Percentiles rank a stretch among this genome's conserved stretches.
Conservation (phyloP, 495 filamentous ascomycete genomes). For the Cenococcum geophilum region DNA sequence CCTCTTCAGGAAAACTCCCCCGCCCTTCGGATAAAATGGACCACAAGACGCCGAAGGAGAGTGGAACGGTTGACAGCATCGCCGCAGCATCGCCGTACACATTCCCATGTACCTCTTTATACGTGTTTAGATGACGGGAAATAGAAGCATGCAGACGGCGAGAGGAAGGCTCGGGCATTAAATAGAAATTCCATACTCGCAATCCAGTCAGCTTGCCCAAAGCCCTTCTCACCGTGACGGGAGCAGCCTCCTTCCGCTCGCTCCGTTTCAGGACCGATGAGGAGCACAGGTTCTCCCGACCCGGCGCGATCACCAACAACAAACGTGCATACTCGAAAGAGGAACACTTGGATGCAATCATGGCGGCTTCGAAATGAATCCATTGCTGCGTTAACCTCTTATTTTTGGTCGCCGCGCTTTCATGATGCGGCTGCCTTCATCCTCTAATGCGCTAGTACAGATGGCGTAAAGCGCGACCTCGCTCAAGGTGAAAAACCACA, state of each 20-base stretch:
- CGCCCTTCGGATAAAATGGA: constrained; percentile 1
- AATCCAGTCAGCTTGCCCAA: too few species aligned
- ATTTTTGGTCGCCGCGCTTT: neutral
- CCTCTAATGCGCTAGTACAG: constrained; percentile 20
- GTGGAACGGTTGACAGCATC: neutral
- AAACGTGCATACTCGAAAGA: neutral
- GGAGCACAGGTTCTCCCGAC: neutral
- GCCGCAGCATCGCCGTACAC: too few species aligned
- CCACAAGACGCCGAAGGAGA: constrained; percentile 1
- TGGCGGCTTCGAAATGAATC: neutral
- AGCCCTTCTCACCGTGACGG: too few species aligned
- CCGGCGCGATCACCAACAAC: constrained; percentile 1
- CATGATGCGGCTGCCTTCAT: constrained; percentile 2
- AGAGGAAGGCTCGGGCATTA: too few species aligned
- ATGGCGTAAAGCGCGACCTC: constrained; percentile 22
- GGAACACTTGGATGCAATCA: neutral
- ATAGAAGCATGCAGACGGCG: too few species aligned
- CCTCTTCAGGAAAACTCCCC: neutral
- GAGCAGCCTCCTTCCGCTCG: too few species aligned
- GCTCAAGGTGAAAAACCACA: constrained; percentile 9
- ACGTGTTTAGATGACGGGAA: too few species aligned
- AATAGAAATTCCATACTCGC: too few species aligned
- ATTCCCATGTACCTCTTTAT: too few species aligned
- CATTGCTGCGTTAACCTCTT: neutral
- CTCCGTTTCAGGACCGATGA: too few species aligned